phyloP scores from a whole-genome alignment of 1,284 basidiomycete species.

The Ganoderma leucocontextum region DNA sequence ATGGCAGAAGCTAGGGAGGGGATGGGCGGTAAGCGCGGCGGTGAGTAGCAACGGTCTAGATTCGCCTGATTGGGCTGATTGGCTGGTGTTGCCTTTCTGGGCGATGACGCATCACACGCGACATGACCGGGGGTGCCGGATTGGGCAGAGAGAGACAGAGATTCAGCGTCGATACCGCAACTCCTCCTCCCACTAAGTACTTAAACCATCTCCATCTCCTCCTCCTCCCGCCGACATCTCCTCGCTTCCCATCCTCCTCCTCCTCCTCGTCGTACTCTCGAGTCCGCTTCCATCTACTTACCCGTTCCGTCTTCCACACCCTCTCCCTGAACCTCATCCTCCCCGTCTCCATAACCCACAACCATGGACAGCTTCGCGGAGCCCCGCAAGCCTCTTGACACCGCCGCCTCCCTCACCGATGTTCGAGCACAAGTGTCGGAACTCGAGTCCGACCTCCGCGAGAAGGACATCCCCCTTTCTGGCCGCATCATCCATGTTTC shows the following conservation, averaged over 20 bases:
- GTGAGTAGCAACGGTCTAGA: constrained; percentile 31
- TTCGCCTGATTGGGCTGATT: constrained; percentile 19
- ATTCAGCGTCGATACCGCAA: constrained; percentile 27
- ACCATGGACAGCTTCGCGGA: constrained; percentile 59
- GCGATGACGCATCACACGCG: constrained; percentile 29
- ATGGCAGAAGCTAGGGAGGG: constrained; percentile 14
- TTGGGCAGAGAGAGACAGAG: constrained; percentile 30
- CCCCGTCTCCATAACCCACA: constrained; percentile 4
- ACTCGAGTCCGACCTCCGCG: constrained; percentile 75
- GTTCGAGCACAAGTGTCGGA: constrained; percentile 66
- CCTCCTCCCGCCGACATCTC: constrained; percentile 7
- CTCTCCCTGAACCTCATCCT: neutral
- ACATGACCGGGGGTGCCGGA: constrained; percentile 22
- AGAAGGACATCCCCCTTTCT: constrained; percentile 75
- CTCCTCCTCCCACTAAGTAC: no score
- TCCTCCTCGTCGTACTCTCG: neutral
- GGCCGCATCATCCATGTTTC: constrained; percentile 90
- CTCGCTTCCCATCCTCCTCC: neutral
- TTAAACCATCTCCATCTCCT: constrained; percentile 17
- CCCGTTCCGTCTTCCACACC: neutral
- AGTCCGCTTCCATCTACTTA: neutral
- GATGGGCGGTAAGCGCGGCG: constrained; percentile 18
- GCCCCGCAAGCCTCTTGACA: constrained; percentile 47
- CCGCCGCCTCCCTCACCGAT: constrained; percentile 54
- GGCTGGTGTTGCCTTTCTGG: constrained; percentile 20